Evolutionary conservation across 2,329 filamentous ascomycete genomes (phyloP), one percentile per base, ranked within the genome.

Genomic region (Zymoseptoria crescenta): DNA sequence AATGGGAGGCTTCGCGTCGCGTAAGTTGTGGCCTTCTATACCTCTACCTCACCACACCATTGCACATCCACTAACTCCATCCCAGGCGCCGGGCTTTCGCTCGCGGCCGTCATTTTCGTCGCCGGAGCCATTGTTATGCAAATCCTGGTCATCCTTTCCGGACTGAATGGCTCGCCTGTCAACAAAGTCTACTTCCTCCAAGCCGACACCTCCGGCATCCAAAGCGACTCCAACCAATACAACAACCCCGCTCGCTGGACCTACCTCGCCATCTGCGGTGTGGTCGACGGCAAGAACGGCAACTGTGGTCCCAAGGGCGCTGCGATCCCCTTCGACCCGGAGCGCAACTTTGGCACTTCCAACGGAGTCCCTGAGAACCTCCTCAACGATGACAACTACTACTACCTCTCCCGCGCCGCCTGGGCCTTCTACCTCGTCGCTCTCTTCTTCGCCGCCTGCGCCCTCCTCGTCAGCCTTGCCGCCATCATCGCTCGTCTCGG

Each of bases 361-460:
- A 63, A 68, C 1, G 81, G 81, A 59, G 74, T 87, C 1, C 84
- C 84, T 1, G 52, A 70, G 30, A 68, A 74, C 30, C 84, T 88
- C 64, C 71, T 83, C 56, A 79, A 79, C 59, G 79, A 87, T 45
- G 75, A 77, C 8, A 79, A 85, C 66, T 96, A 86, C 79, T 97
- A 82, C 77, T 90, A 91, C 76, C 81, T 94, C 71, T 95, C 91
- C 77, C 85, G 93, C 49, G 96, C 96, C 78, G 88, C 90, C 74
- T 97, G 93, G 83, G 90, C 92, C 45, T 94, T 96, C 75, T 89
- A 89, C 77, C 79, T 97, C 58, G 87, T 97, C 65, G 84, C 86
- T 19, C 82, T 96, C 45, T 85, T 96, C 79, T 94, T 96, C 73
- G 83, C 83, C 63, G 80, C 83, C 53, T 58, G 84, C 27, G 83